A percentile compares a stretch with the other conserved stretches of the same genome.
phyloP scores from a whole-genome alignment of 2,329 filamentous ascomycete genomes.

The Colletotrichum sp. region DNA sequence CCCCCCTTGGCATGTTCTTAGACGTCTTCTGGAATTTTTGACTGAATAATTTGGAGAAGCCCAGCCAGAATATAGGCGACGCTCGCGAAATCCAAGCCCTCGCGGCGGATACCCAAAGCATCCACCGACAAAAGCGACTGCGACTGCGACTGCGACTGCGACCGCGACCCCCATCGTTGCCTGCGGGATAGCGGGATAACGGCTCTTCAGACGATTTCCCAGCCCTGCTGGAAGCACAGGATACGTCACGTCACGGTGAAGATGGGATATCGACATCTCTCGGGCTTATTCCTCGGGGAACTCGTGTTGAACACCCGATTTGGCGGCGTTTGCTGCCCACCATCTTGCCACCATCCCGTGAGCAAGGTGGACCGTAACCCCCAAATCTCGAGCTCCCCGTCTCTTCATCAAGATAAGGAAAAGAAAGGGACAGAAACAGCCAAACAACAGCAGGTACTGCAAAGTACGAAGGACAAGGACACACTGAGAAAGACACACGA shows the following conservation, averaged over 20 bases:
- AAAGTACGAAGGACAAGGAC: not conserved
- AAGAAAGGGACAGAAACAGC: not conserved
- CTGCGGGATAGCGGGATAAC: not conserved
- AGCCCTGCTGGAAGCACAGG: not conserved
- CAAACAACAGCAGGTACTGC: not conserved
- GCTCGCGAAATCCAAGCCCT: not conserved
- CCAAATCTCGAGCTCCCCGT: conserved; percentile 11
- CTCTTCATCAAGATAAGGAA: not conserved
- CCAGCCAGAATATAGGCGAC: conserved; percentile 9
- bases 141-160: not conserved
- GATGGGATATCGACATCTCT: not conserved
- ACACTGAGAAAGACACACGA: not conserved
- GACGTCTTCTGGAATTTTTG: conserved; percentile 5
- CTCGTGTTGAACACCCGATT: conserved; percentile 15
- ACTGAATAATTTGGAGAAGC: not conserved
- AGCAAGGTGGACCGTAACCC: not conserved
- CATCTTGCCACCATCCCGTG: conserved; percentile 3
- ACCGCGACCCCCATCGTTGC: not conserved
- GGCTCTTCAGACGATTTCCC: not conserved
- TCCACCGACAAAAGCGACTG: not conserved
- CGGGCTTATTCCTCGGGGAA: not conserved
- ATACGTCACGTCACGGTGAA: conserved; percentile 3
- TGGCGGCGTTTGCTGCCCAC: conserved; percentile 3
- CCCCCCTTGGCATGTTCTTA: conserved; percentile 11
- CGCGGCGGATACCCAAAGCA: not conserved